These are phyloP conservation scores for Haplosporangium gracile DNA, from an alignment of 192 early-diverging fungal species.

Conservation along the genomic window DNA sequence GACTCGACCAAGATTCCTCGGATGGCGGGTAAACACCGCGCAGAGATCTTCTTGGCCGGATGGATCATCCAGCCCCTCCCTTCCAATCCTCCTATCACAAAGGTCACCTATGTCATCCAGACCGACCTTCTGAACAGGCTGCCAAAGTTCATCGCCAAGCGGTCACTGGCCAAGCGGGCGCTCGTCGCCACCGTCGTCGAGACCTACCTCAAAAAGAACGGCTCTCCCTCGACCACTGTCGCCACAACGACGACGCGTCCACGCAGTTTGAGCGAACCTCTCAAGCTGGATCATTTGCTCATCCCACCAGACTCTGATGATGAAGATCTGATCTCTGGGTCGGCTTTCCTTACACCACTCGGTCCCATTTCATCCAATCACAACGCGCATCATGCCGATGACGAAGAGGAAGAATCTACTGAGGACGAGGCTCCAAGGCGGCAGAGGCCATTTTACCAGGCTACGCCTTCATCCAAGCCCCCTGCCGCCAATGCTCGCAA, in stretches of 20 bases:
- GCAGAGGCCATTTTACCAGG: not conserved
- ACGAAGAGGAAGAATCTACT: conserved; percentile 3
- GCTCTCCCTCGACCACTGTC: not conserved
- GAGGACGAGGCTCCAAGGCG: not conserved
- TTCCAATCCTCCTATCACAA: conserved; percentile 61
- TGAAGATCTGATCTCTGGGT: conserved; percentile 14
- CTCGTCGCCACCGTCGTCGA: conserved; percentile 64
- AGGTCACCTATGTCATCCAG: conserved; percentile 68
- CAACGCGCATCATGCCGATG: conserved; percentile 4
- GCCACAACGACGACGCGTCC: conserved; percentile 2
- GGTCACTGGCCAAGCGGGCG: conserved; percentile 63
- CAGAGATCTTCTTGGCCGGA: conserved; percentile 61
- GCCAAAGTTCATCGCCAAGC: conserved; percentile 66
- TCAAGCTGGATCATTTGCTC: conserved; percentile 30
- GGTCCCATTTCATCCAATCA: conserved; percentile 10
- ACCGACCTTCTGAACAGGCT: conserved; percentile 64
- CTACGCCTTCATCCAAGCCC: not conserved
- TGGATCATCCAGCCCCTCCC: conserved; percentile 69
- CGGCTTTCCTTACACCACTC: conserved; percentile 21
- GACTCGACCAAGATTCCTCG: conserved; percentile 61
- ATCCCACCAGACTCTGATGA: conserved; percentile 35
- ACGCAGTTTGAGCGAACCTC: conserved; percentile 45
- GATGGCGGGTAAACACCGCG: conserved; percentile 55
- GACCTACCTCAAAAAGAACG: conserved; percentile 65
- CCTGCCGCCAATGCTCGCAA: conserved; percentile 8